Percentiles rank a stretch among this genome's conserved stretches.
phyloP scores from a whole-genome alignment of 2,329 filamentous ascomycete species.

The Trichothecium roseum region DNA sequence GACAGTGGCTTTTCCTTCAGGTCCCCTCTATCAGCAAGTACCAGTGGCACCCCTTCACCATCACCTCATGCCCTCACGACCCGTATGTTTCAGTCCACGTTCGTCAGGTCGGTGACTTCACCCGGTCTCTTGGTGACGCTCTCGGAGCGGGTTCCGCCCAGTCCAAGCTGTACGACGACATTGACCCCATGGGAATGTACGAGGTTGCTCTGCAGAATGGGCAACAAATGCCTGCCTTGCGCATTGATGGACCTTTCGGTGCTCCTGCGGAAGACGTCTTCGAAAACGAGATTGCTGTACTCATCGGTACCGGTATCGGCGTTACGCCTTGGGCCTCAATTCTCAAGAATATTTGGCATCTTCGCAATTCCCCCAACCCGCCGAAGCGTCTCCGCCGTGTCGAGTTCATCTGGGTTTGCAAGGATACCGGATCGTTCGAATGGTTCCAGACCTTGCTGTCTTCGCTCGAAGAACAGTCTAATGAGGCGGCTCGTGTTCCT shows the following conservation, averaged over 20 bases:
- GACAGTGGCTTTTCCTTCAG: constrained; percentile 96
- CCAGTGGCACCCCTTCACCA: constrained; percentile 99
- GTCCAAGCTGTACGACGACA: constrained; percentile 77
- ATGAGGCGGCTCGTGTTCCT: constrained; percentile 54
- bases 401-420: constrained; percentile 99
- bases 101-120: constrained; percentile 95
- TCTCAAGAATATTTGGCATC: constrained; percentile 96
- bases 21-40: constrained; percentile 77
- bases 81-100: constrained; percentile 92
- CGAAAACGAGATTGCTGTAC: constrained; percentile 77
- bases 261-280: constrained; percentile 97
- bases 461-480: constrained; percentile 79
- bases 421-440: constrained; percentile 89
- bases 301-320: constrained; percentile 79
- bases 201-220: constrained; percentile 92
- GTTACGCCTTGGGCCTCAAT: constrained; percentile 82
- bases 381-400: constrained; percentile 83
- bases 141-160: constrained; percentile 86
- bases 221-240: constrained; percentile 79
- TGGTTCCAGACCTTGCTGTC: constrained; percentile 96
- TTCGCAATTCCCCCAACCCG: constrained; percentile 81
- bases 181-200: constrained; percentile 95
- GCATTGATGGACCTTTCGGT: constrained; percentile 92
- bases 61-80: constrained; percentile 95
- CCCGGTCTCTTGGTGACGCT: constrained; percentile 82